A percentile compares a stretch with the other conserved stretches of the same genome.
These are phyloP conservation scores for Elongisporangium anandrum DNA, from an alignment of 352 stramenopile species.

Conservation along the genomic window DNA sequence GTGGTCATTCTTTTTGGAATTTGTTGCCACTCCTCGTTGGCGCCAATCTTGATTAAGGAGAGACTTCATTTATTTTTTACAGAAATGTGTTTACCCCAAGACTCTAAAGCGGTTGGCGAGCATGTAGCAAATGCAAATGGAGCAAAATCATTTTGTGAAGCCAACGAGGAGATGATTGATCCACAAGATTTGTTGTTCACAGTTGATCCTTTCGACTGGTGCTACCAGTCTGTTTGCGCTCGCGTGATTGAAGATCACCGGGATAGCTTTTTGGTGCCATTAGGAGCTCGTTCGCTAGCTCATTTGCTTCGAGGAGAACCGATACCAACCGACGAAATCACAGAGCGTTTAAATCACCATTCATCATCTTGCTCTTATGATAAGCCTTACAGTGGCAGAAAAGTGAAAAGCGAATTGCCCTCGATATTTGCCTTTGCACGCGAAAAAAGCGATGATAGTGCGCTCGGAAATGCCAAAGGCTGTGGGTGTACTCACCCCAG, in stretches of 20 bases:
- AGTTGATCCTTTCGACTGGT: conserved; percentile 65
- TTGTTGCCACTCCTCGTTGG: conserved; percentile 23
- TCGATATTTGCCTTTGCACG: conserved; percentile 38
- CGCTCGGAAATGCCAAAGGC: neutral
- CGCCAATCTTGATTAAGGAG: conserved; percentile 31
- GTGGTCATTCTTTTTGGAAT: conserved; percentile 38
- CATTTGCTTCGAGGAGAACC: conserved; percentile 24
- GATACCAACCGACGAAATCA: conserved; percentile 45
- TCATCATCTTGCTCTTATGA: neutral
- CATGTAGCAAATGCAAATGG: neutral
- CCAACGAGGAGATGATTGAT: conserved; percentile 12
- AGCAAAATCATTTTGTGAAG: neutral
- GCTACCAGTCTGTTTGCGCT: conserved; percentile 25
- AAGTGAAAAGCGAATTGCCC: conserved; percentile 11
- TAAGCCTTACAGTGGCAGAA: conserved; percentile 5
- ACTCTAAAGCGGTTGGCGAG: neutral
- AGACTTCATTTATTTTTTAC: conserved; percentile 34
- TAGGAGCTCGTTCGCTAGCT: conserved; percentile 30
- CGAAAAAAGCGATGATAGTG: neutral
- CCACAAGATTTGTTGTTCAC: conserved; percentile 31
- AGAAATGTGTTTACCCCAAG: conserved; percentile 16
- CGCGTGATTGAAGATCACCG: conserved; percentile 14
- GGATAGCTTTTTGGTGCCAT: conserved; percentile 29
- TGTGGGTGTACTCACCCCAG: neutral
- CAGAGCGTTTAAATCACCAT: conserved; percentile 16